A percentile compares a stretch with the other conserved stretches of the same genome.
Evolutionary conservation across 2,329 filamentous ascomycete species (phyloP).

Genomic region (Fusarium vanettenii): DNA sequence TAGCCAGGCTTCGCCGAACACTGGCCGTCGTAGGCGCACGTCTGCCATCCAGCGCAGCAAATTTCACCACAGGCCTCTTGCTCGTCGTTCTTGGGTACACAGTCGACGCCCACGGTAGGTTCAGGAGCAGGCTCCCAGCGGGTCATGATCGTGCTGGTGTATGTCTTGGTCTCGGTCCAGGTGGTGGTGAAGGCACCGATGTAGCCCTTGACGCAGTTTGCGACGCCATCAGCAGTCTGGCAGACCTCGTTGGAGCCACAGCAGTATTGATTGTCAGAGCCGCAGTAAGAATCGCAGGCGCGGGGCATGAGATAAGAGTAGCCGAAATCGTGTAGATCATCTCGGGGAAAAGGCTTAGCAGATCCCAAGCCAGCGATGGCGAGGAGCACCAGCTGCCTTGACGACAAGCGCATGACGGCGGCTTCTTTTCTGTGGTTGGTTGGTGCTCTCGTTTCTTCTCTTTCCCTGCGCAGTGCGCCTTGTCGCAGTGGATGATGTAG

Average conservation of each 20-base stretch:
- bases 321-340: slow-evolving; percentile 60
- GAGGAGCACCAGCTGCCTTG: slow-evolving; percentile 53
- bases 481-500: slow-evolving; percentile 12
- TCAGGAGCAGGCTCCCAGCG: slow-evolving; percentile 58
- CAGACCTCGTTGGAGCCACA: slow-evolving; percentile 62
- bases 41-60: slow-evolving; percentile 78
- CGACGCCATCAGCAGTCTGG: slow-evolving; percentile 62
- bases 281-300: slow-evolving; percentile 65
- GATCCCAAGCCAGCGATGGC: slow-evolving; percentile 47
- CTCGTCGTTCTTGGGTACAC: slow-evolving; percentile 62
- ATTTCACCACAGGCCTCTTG: slow-evolving; percentile 74
- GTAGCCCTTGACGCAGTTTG: slow-evolving; percentile 59
- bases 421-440: background rate
- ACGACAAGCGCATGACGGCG: slow-evolving; percentile 40
- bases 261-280: slow-evolving; percentile 66
- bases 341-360: slow-evolving; percentile 63
- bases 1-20: slow-evolving; percentile 67
- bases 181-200: slow-evolving; percentile 63
- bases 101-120: slow-evolving; percentile 58
- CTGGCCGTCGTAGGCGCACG: slow-evolving; percentile 69
- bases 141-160: slow-evolving; percentile 69
- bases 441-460: slow-evolving; percentile 10
- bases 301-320: slow-evolving; percentile 63
- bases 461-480: slow-evolving; percentile 11
- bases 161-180: slow-evolving; percentile 70